Percentiles rank a stretch among this genome's conserved stretches.
phyloP scores from a whole-genome alignment of 805 yeast genomes.

The Candida silvicultrix region DNA sequence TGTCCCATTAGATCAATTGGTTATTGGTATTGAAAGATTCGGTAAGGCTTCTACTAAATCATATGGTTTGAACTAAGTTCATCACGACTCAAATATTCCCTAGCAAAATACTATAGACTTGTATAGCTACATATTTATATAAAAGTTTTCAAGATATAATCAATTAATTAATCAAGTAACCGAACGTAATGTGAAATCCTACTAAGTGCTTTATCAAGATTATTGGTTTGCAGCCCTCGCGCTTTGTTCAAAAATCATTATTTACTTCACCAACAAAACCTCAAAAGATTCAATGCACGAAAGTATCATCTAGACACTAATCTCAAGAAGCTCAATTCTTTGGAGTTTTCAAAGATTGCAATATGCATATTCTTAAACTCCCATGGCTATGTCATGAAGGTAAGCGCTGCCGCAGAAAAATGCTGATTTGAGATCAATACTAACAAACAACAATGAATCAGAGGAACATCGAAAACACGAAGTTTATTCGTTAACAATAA shows the following conservation, averaged over 20 bases:
- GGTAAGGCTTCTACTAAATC: constrained; percentile 58
- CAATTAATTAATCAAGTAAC: too few relatives aligned
- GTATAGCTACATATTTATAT: neutral
- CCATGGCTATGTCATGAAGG: constrained; percentile 65
- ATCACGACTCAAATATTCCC: too few relatives aligned
- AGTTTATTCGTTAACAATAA: constrained; percentile 76
- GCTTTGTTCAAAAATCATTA: neutral
- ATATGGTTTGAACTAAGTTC: constrained; percentile 23
- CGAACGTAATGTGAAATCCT: too few relatives aligned
- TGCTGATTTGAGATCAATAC: neutral
- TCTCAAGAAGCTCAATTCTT: neutral
- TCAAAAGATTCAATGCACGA: too few relatives aligned
- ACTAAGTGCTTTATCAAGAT: too few relatives aligned
- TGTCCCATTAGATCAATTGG: constrained; percentile 61
- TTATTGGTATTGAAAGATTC: constrained; percentile 57
- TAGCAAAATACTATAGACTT: neutral
- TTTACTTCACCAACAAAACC: neutral
- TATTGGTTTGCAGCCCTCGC: neutral
- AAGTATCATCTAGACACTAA: too few relatives aligned
- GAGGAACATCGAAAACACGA: constrained; percentile 81
- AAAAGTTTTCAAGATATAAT: too few relatives aligned
- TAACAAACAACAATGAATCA: constrained; percentile 15
- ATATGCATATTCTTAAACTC: constrained; percentile 60
- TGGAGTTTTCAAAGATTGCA: neutral
- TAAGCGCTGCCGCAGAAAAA: constrained; percentile 15